Base-by-base conservation (phyloP, 805 yeast species). In the Saturnispora bothae region DNA sequence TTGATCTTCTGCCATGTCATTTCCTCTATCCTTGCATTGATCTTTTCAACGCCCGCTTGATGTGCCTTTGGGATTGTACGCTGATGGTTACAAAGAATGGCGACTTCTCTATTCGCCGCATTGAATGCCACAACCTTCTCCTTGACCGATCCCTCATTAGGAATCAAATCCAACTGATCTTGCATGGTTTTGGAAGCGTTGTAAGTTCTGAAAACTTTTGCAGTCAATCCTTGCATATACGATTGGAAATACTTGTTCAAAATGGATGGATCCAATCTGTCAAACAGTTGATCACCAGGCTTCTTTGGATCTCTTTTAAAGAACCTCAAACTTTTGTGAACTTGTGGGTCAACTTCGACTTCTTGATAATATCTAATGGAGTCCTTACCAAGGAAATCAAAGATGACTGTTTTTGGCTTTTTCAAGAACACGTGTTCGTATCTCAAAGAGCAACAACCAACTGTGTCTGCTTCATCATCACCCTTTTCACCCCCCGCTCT, bases 401-500 rank as follows among this genome's bases (percentile, higher is more conserved):
- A 86, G 8, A 81, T 71, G 13, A 89, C 96, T 4, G 70, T 80
- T 48, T 75, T 76, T 7, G 96, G 96, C 2, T 95, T 95, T 48
- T 73, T 73, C 42, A 89, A 66, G 1, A 88, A 78, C 31, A 89
- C 72, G 59, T 88, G 97, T 56, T 88, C 97, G 53, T 65, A 88
- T 51, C 97, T 66, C 48, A 89, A 69, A 1, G 96, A 88, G 62
- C 97, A 89, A 61, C 97, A 89, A 32, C 97, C 97, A 32, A 89
- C 97, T 1, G 97, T 89, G 56, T 89, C 97, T 3, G 97, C 97
- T 56, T 88, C 96, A 48, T 89, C 97, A 3, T 89, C 97, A 9
- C 89, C 81, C 57, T 89, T 89, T 59, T 89, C 96, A 50, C 96
- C 96, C 56, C 96, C 96, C 1, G 96, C 96, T 79, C 97, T 83